Conservation (phyloP, 306 rosid species). For the Castanea mollissima region DNA sequence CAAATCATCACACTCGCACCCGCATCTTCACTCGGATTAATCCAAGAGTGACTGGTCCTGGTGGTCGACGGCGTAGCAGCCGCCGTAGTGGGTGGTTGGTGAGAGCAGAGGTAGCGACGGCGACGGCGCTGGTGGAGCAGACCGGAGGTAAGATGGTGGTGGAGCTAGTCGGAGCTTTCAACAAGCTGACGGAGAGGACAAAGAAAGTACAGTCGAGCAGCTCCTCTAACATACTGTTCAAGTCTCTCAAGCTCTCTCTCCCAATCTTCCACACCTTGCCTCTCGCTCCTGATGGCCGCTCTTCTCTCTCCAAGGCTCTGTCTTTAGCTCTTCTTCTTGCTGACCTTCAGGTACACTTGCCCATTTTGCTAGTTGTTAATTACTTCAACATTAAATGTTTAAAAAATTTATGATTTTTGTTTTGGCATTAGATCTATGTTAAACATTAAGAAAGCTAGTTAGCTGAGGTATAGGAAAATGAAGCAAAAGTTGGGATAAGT, state of each 20-base stretch:
- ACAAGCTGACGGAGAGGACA: conserved; percentile 71
- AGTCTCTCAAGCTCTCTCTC: conserved; percentile 73
- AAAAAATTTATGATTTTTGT: background rate
- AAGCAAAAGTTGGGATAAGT: too few relatives aligned
- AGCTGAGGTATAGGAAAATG: too few relatives aligned
- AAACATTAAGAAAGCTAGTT: too few relatives aligned
- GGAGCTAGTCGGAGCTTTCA: conserved; percentile 90
- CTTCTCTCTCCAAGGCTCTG: conserved; percentile 75
- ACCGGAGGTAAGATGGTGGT: conserved; percentile 86
- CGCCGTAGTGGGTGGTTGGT: background rate
- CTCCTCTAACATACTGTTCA: conserved; percentile 67
- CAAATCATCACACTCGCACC: too few relatives aligned
- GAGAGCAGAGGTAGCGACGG: background rate
- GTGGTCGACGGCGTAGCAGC: too few relatives aligned
- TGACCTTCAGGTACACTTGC: conserved; percentile 56
- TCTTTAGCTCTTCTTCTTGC: conserved; percentile 78
- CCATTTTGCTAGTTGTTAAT: background rate
- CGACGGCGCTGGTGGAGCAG: conserved; percentile 35
- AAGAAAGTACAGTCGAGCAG: conserved; percentile 53
- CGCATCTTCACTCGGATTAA: too few relatives aligned
- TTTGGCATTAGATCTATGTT: too few relatives aligned
- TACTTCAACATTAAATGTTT: background rate
- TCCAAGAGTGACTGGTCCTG: too few relatives aligned
- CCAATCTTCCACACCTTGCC: conserved; percentile 64
- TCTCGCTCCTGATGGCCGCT: conserved; percentile 65